phyloP scores from a whole-genome alignment of 768 basidiomycete genomes.

The Hortiboletus campestris region DNA sequence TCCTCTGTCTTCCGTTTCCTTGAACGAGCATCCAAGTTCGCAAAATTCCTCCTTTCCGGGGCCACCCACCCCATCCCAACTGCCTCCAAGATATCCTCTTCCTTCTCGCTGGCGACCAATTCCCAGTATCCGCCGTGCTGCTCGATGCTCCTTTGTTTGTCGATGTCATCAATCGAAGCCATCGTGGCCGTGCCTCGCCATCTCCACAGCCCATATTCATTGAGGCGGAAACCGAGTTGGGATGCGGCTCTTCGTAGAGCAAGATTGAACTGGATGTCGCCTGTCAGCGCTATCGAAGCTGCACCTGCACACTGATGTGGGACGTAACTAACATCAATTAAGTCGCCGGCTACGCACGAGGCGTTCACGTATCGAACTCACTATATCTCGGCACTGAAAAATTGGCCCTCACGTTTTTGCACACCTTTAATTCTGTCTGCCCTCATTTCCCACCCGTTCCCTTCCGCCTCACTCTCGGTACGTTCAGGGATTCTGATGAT shows the following conservation, averaged over 20 bases:
- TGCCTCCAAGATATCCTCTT: conserved; percentile 26
- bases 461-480: conserved; percentile 6
- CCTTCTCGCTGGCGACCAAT: conserved; percentile 20
- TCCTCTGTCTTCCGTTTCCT: conserved; percentile 3
- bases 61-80: conserved; percentile 28
- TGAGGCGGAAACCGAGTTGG: conserved; percentile 47
- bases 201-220: conserved; percentile 65
- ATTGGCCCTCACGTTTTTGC: conserved; percentile 34
- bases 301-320: conserved; percentile 40
- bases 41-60: conserved; percentile 27
- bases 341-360: neutral
- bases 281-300: conserved; percentile 53
- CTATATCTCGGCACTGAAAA: conserved; percentile 37
- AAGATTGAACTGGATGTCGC: conserved; percentile 49
- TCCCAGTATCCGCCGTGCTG: conserved; percentile 23
- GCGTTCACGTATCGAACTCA: conserved; percentile 1
- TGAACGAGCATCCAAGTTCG: conserved; percentile 7
- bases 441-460: conserved; percentile 29
- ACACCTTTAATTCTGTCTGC: conserved; percentile 27
- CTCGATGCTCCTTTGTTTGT: conserved; percentile 6
- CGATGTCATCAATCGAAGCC: neutral
- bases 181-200: conserved; percentile 35
- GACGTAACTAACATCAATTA: conserved; percentile 14
- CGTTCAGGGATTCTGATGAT: conserved; percentile 47
- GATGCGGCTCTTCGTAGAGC: conserved; percentile 43